These are phyloP conservation scores for Penicillium desertorum DNA, from an alignment of 495 filamentous ascomycete species.

Conservation along the genomic window DNA sequence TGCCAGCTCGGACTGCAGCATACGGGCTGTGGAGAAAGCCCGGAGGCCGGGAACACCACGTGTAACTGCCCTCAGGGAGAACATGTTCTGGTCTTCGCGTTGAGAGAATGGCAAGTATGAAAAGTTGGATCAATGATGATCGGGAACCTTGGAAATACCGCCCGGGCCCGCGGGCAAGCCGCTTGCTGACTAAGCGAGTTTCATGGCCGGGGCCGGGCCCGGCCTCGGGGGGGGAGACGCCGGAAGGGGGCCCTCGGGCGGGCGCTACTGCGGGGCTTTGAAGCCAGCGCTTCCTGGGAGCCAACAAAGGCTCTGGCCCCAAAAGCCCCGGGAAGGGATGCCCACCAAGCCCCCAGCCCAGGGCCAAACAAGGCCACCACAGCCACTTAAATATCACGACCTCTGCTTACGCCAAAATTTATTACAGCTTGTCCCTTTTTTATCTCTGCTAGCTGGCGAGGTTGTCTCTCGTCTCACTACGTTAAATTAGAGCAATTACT, in stretches of 20 bases:
- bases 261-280: too few relatives aligned
- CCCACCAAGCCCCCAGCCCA: too few relatives aligned
- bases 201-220: too few relatives aligned
- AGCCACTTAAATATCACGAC: neutral
- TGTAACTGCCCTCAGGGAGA: slow-evolving; percentile 23
- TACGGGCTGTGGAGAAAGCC: slow-evolving; percentile 38
- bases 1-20: slow-evolving; percentile 34
- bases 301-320: too few relatives aligned
- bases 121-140: neutral
- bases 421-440: neutral
- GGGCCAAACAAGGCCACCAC: too few relatives aligned
- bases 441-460: neutral
- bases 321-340: too few relatives aligned
- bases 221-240: too few relatives aligned
- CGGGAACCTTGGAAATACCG: too few relatives aligned
- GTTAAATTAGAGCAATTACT: neutral
- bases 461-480: neutral
- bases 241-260: too few relatives aligned
- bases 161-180: too few relatives aligned
- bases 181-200: too few relatives aligned
- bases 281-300: too few relatives aligned
- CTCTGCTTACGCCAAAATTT: neutral
- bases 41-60: slow-evolving; percentile 25
- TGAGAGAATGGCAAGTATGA: neutral
- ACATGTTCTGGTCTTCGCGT: slow-evolving; percentile 14